phyloP scores from a whole-genome alignment of 2,329 filamentous ascomycete genomes.

The Diplocarpon rosae region DNA sequence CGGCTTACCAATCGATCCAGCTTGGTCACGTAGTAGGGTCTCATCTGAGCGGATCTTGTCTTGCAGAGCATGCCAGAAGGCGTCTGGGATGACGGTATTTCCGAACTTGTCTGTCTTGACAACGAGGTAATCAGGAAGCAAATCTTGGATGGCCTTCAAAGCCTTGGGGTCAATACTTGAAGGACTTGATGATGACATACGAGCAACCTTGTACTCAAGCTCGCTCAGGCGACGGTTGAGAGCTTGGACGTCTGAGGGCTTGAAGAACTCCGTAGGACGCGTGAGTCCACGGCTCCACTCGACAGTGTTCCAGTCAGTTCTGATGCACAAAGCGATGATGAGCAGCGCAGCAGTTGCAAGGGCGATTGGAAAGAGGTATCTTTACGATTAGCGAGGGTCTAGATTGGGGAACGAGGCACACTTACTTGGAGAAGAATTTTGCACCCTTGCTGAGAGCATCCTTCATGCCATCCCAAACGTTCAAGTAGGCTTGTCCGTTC shows the following conservation, averaged over 20 bases:
- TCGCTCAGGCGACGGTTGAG: slow-evolving; percentile 15
- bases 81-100: slow-evolving; percentile 41
- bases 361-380: too few species aligned
- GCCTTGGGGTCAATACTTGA: slow-evolving; percentile 26
- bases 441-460: not conserved
- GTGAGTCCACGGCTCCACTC: slow-evolving; percentile 10
- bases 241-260: slow-evolving; percentile 13
- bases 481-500: not conserved
- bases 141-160: slow-evolving; percentile 30
- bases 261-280: slow-evolving; percentile 15
- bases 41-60: slow-evolving; percentile 38
- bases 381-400: too few species aligned
- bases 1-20: slow-evolving; percentile 14
- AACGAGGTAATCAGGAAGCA: slow-evolving; percentile 46
- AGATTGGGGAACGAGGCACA: not conserved
- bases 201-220: slow-evolving; percentile 18
- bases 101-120: slow-evolving; percentile 43
- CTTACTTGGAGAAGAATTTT: not conserved
- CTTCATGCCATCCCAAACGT: not conserved
- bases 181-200: not conserved
- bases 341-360: too few species aligned
- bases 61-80: slow-evolving; percentile 55
- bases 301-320: not conserved
- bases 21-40: slow-evolving; percentile 3
- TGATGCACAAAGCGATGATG: too few species aligned